Conservation (phyloP, 1,284 basidiomycete species). For the Cryptococcus hybrid region DNA sequence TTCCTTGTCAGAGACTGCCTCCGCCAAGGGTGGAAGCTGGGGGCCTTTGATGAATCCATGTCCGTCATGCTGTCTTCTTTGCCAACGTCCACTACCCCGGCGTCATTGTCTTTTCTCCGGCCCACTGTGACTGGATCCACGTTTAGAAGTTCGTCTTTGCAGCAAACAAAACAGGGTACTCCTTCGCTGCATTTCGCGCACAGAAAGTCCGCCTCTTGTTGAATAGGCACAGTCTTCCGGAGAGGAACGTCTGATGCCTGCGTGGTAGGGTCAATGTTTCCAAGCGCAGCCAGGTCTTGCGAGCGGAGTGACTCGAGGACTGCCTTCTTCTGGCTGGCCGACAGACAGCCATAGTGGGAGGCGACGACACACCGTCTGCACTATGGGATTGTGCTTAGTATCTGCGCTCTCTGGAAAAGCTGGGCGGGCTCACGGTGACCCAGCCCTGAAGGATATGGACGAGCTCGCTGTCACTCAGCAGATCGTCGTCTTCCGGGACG, state of each 20-base stretch:
- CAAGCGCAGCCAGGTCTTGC: constrained; percentile 38
- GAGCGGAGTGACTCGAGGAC: constrained; percentile 64
- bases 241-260: no score
- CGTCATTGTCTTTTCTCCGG: not conserved
- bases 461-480: constrained; percentile 57
- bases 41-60: no score
- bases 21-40: no score
- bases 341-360: constrained; percentile 76
- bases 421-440: constrained; percentile 57
- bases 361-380: constrained; percentile 75
- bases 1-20: no score
- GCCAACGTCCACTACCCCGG: constrained; percentile 4
- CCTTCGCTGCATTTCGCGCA: constrained; percentile 74
- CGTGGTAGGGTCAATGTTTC: not conserved
- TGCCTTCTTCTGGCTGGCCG: constrained; percentile 64
- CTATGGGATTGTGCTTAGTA: constrained; percentile 12
- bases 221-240: constrained; percentile 50
- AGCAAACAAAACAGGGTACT: constrained; percentile 72
- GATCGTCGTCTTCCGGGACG: constrained; percentile 55
- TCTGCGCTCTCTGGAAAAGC: not conserved
- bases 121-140: no score
- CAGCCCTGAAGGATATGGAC: constrained; percentile 68
- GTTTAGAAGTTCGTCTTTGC: constrained; percentile 19
- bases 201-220: constrained; percentile 71
- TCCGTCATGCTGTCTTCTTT: constrained; percentile 10